phyloP scores from a whole-genome alignment of 2,329 filamentous ascomycete species.

The Cladosporium sp. region DNA sequence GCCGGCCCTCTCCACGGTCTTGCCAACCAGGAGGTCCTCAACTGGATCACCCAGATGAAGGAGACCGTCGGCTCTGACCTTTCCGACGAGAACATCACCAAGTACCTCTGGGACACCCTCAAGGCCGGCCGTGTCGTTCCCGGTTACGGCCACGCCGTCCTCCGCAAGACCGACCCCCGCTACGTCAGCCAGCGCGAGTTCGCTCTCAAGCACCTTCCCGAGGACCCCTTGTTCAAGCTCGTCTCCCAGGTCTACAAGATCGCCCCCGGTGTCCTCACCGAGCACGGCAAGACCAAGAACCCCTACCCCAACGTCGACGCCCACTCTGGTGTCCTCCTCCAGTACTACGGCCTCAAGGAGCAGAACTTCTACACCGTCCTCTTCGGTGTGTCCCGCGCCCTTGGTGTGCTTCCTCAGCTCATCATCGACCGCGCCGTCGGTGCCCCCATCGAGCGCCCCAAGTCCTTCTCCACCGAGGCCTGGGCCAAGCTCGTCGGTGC shows the following conservation, averaged over 20 bases:
- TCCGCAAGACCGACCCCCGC: slow-evolving; percentile 98
- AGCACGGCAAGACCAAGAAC: slow-evolving; percentile 99
- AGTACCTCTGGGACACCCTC: slow-evolving; percentile 98
- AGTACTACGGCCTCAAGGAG: slow-evolving; percentile 99
- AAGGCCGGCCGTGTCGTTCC: slow-evolving; percentile 94
- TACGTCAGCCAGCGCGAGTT: slow-evolving; percentile 99
- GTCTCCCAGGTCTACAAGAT: slow-evolving; percentile 99
- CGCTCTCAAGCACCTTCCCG: slow-evolving; percentile 84
- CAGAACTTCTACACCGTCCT: slow-evolving; percentile 99
- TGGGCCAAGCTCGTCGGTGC: slow-evolving; percentile 90
- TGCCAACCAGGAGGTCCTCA: slow-evolving; percentile 98
- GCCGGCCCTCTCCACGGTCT: slow-evolving; percentile 97
- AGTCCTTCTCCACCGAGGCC: slow-evolving; percentile 97
- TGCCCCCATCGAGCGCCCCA: slow-evolving; percentile 96
- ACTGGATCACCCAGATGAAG: slow-evolving; percentile 99
- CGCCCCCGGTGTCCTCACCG: slow-evolving; percentile 90
- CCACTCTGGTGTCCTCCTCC: slow-evolving; percentile 97
- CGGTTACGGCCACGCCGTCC: slow-evolving; percentile 96
- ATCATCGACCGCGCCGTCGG: slow-evolving; percentile 99
- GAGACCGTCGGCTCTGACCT: slow-evolving; percentile 87
- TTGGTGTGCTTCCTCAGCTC: slow-evolving; percentile 97
- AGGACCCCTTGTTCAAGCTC: slow-evolving; percentile 99
- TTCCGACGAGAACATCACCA: slow-evolving; percentile 91
- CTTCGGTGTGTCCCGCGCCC: slow-evolving; percentile 96
- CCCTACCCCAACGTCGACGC: slow-evolving; percentile 98